phyloP scores from a whole-genome alignment of 805 yeast genomes.

The Candida boidinii region DNA sequence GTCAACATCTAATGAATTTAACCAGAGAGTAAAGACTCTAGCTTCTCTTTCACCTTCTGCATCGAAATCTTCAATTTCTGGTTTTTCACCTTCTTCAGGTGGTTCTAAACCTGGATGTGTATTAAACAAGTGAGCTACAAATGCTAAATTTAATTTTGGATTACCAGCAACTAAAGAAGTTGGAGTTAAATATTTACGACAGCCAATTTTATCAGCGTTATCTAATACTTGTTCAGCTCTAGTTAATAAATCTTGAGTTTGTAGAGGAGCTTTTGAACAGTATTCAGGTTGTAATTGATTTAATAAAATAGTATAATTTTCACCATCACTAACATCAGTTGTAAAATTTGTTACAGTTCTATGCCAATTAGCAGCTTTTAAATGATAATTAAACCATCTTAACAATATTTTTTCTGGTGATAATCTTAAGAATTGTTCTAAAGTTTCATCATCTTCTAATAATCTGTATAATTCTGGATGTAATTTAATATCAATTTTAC shows the following conservation, averaged over 20 bases:
- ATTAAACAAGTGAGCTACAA: conserved; percentile 94
- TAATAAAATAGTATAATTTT: conserved; percentile 82
- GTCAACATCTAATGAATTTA: conserved; percentile 91
- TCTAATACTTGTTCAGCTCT: conserved; percentile 83
- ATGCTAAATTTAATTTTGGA: conserved; percentile 92
- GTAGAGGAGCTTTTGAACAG: conserved; percentile 79
- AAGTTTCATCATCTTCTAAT: conserved; percentile 91
- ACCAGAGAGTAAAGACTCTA: conserved; percentile 95
- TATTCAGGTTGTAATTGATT: conserved; percentile 79
- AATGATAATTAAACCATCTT: conserved; percentile 96
- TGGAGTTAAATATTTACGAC: conserved; percentile 93
- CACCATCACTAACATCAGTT: conserved; percentile 87
- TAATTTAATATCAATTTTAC: conserved; percentile 90
- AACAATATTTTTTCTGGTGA: conserved; percentile 96
- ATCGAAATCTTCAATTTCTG: conserved; percentile 95
- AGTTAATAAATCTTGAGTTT: conserved; percentile 60
- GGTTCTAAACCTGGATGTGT: conserved; percentile 97
- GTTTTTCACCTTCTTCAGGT: conserved; percentile 80
- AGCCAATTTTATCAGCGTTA: conserved; percentile 85
- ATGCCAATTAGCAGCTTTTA: conserved; percentile 84
- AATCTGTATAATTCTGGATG: conserved; percentile 96
- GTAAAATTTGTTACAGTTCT: conserved; percentile 84
- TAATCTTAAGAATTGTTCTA: conserved; percentile 90
- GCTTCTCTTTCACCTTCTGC: conserved; percentile 99
- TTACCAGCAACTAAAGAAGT: conserved; percentile 90